These are phyloP conservation scores for Kuraishia piskuri DNA, from an alignment of 805 yeast species.

Conservation along the genomic window DNA sequence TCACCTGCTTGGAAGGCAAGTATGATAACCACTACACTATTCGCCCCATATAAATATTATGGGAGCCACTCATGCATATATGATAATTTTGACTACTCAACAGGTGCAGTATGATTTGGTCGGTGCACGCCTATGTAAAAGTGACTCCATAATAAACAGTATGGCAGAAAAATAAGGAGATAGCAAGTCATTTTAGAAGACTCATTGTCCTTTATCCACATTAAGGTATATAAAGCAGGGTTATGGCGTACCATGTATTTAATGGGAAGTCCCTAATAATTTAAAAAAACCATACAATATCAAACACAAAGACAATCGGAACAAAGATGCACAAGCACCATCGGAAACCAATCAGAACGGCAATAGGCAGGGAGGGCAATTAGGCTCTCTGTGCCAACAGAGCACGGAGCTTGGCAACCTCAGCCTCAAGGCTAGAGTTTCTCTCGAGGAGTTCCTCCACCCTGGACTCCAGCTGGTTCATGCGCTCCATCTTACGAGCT, in stretches of 20 bases:
- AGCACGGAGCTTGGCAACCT: constrained; percentile 31
- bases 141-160: too few species aligned
- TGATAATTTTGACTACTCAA: not conserved
- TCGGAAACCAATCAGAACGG: too few species aligned
- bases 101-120: too few species aligned
- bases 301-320: not conserved
- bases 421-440: constrained; percentile 53
- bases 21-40: constrained; percentile 88
- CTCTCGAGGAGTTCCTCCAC: constrained; percentile 56
- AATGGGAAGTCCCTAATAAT: not conserved
- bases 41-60: not conserved
- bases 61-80: not conserved
- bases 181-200: too few species aligned
- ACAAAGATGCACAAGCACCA: not conserved
- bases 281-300: not conserved
- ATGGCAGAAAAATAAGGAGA: too few species aligned
- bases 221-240: not conserved
- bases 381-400: not conserved
- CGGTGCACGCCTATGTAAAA: too few species aligned
- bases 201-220: too few species aligned
- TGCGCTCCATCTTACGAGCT: constrained; percentile 86
- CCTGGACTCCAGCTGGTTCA: constrained; percentile 71
- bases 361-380: too few species aligned
- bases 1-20: constrained; percentile 92
- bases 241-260: not conserved